Evolutionary conservation across 2,329 filamentous ascomycete species (phyloP), one percentile per base, ranked within the genome.

Genomic region (Penicillium glabrum): DNA sequence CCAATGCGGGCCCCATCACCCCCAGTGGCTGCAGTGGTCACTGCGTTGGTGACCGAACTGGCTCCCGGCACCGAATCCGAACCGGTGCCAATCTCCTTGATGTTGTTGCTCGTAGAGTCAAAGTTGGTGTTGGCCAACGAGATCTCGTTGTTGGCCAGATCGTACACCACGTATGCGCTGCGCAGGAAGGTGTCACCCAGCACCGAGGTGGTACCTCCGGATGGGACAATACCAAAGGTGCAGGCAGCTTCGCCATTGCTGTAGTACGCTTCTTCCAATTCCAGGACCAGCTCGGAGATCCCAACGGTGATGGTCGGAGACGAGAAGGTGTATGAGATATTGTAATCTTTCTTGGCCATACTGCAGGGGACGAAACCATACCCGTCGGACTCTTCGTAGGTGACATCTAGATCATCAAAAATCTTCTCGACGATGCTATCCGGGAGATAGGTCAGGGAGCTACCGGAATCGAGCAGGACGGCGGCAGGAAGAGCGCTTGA

Each of bases 171-270:
- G 66, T 87, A 87, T 2, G 84, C 84, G 53, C 79, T 83, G 54
- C 84, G 82, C 16, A 87, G 72, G 73, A 87, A 87, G 0, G 84
- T 87, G 68, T 87, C 84, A 29, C 85, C 85, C 1, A 87, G 77
- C 7, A 86, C 80, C 7, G 79, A 69, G 23, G 76, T 79, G 60
- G 73, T 72, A 33, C 76, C 79, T 3, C 69, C 69, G 0, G 82
- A 75, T 0, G 82, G 81, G 3, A 72, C 74, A 61, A 87, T 82
- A 31, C 83, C 82, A 54, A 80, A 79, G 14, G 75, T 60, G 61
- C 78, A 80, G 27, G 75, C 72, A 19, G 63, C 59, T 21, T 69
- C 69, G 27, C 72, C 72, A 50, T 77, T 70, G 9, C 58, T 53
- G 58, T 73, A 74, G 14, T 61, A 69, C 29, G 71, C 60, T 9